These are phyloP conservation scores for Coniochaeta sp. DNA, from an alignment of 2,329 filamentous ascomycete genomes.

Conservation along the genomic window DNA sequence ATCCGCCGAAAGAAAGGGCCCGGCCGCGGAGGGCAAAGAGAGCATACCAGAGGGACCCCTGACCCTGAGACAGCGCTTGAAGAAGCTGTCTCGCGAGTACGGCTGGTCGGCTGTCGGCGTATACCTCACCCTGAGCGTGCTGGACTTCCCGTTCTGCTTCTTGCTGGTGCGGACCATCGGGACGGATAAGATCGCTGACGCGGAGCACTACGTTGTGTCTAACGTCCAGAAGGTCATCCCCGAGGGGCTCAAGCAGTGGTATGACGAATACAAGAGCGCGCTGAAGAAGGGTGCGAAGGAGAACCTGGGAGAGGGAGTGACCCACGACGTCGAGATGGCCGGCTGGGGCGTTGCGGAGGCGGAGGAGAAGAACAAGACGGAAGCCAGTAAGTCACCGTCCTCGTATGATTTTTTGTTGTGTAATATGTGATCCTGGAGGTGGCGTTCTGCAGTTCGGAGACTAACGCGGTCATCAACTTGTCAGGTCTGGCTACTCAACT, in stretches of 20 bases:
- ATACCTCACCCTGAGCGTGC: constrained; percentile 71
- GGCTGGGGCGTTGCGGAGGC: constrained; percentile 59
- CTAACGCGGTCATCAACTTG: constrained; percentile 8
- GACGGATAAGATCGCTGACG: constrained; percentile 67
- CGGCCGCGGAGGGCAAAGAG: constrained; percentile 8
- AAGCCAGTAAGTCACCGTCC: constrained; percentile 77
- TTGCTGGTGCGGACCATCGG: constrained; percentile 76
- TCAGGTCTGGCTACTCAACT: constrained; percentile 72
- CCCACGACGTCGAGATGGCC: constrained; percentile 42
- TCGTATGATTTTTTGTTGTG: neutral
- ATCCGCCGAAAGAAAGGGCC: constrained; percentile 5
- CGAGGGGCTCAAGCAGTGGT: constrained; percentile 47
- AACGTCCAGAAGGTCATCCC: constrained; percentile 53
- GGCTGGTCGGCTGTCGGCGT: constrained; percentile 92
- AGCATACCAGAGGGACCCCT: neutral
- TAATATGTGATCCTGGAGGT: neutral
- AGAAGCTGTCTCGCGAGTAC: constrained; percentile 83
- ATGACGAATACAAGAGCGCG: constrained; percentile 40
- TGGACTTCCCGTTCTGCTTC: constrained; percentile 96
- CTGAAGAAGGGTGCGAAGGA: constrained; percentile 38
- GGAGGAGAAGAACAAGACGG: constrained; percentile 50
- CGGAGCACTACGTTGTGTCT: constrained; percentile 63
- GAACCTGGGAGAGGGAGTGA: constrained; percentile 34
- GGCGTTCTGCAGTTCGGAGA: neutral
- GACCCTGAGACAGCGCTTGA: constrained; percentile 63